Evolutionary conservation across 768 basidiomycete genomes (phyloP).

Genomic region (Galerina marginata): DNA sequence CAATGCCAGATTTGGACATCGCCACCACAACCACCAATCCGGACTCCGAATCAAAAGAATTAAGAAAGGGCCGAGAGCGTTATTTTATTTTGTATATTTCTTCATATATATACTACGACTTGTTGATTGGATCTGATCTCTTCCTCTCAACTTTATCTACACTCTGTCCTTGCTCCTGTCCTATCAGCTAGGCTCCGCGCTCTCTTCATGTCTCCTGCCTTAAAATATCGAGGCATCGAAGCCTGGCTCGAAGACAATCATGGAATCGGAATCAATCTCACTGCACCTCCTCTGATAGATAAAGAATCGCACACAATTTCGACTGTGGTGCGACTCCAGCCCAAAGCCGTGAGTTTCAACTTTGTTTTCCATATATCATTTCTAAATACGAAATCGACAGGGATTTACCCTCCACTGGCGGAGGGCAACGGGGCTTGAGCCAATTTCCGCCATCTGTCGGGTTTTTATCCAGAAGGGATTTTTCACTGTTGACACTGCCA

Average conservation of each 20-base stretch:
- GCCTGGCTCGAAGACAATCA: slow-evolving; percentile 12
- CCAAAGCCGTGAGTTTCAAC: slow-evolving; percentile 3
- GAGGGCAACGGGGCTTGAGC: not conserved
- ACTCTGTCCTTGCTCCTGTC: too few species aligned
- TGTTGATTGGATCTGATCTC: too few species aligned
- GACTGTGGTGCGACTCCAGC: not conserved
- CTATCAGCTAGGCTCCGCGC: too few species aligned
- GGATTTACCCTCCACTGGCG: slow-evolving; percentile 8
- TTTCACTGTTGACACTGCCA: not conserved
- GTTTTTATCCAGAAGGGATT: slow-evolving; percentile 7
- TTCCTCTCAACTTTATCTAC: too few species aligned
- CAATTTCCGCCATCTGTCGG: slow-evolving; percentile 12
- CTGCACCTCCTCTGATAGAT: not conserved
- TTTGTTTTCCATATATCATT: not conserved
- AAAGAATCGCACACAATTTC: slow-evolving; percentile 8
- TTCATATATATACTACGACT: too few species aligned
- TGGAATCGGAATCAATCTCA: not conserved
- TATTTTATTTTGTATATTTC: too few species aligned
- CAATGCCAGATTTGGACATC: too few species aligned
- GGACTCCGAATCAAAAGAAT: too few species aligned
- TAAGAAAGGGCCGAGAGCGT: too few species aligned
- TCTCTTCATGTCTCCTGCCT: not conserved
- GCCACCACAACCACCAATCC: too few species aligned
- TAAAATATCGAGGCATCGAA: slow-evolving; percentile 15
- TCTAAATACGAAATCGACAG: not conserved